Conservation (phyloP, 2,329 filamentous ascomycete species). For the Cordyceps javanica region DNA sequence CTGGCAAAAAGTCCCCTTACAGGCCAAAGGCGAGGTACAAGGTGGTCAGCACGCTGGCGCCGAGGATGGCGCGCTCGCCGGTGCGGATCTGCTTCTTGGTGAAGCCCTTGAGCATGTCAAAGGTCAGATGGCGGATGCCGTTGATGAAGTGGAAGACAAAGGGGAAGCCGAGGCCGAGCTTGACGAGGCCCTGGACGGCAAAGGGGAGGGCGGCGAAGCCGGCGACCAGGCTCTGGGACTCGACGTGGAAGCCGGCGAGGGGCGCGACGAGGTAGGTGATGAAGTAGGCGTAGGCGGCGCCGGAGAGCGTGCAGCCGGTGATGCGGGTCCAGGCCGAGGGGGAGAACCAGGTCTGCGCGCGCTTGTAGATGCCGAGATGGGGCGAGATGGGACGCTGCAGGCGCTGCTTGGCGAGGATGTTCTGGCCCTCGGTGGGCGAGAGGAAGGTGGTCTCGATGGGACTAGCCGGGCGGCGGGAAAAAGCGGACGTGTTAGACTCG, state of each 20-base stretch:
- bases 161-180: slow-evolving; percentile 53
- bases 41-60: slow-evolving; percentile 34
- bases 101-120: slow-evolving; percentile 48
- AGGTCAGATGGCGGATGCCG: slow-evolving; percentile 48
- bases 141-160: slow-evolving; percentile 53
- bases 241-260: slow-evolving; percentile 58
- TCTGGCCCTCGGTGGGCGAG: slow-evolving; percentile 44
- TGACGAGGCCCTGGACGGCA: slow-evolving; percentile 50
- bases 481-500: neutral
- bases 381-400: slow-evolving; percentile 74
- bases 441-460: slow-evolving; percentile 52
- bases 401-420: slow-evolving; percentile 76
- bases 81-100: slow-evolving; percentile 39
- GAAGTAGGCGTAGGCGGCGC: slow-evolving; percentile 72
- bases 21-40: slow-evolving; percentile 44
- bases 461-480: slow-evolving; percentile 24
- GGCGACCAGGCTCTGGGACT: slow-evolving; percentile 53
- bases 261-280: slow-evolving; percentile 76
- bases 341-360: slow-evolving; percentile 78
- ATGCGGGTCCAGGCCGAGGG: slow-evolving; percentile 72
- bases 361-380: slow-evolving; percentile 79
- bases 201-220: slow-evolving; percentile 54
- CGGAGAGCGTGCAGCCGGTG: slow-evolving; percentile 69
- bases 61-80: slow-evolving; percentile 44
- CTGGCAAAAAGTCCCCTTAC: slow-evolving; percentile 26